Percentiles rank a stretch among this genome's conserved stretches.
Evolutionary conservation across 1,139 yeast species (phyloP).

Genomic region (Nakaseomyces kungkrabaensis): DNA sequence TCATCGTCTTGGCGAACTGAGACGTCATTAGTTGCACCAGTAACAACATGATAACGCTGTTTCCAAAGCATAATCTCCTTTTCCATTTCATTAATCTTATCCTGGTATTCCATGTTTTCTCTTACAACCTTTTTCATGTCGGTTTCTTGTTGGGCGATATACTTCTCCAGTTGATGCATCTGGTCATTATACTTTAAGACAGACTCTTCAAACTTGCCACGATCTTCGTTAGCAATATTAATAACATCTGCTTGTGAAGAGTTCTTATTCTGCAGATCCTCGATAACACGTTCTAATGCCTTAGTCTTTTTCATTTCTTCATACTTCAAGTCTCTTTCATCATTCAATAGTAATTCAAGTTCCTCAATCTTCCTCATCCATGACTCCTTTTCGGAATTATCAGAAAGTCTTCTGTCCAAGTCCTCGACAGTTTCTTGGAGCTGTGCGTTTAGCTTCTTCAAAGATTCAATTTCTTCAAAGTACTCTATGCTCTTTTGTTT

Average conservation of each 20-base stretch:
- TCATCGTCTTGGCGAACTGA: background rate
- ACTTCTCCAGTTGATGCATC: conserved; percentile 30
- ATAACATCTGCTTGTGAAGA: conserved; percentile 21
- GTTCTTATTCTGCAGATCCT: conserved; percentile 26
- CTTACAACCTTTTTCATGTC: conserved; percentile 28
- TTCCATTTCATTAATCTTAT: conserved; percentile 41
- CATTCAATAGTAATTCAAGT: conserved; percentile 27
- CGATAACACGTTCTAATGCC: conserved; percentile 30
- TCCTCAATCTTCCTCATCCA: conserved; percentile 31
- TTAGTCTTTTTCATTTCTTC: conserved; percentile 31
- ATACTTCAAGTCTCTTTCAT: conserved; percentile 28
- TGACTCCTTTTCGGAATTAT: conserved; percentile 34
- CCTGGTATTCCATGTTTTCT: conserved; percentile 27
- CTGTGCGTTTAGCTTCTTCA: conserved; percentile 29
- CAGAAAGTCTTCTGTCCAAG: conserved; percentile 31
- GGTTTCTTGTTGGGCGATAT: conserved; percentile 30
- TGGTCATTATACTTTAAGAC: conserved; percentile 25
- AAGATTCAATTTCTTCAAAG: conserved; percentile 30
- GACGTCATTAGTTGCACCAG: background rate
- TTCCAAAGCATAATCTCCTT: conserved; percentile 60
- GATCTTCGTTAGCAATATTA: conserved; percentile 30
- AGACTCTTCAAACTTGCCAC: conserved; percentile 31
- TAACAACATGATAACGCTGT: conserved; percentile 27
- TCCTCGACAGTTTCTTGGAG: conserved; percentile 30
- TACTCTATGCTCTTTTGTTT: conserved; percentile 31